Evolutionary conservation across 2,329 filamentous ascomycete species (phyloP), one percentile per base, ranked within the genome.

Genomic region (Macrophomina tecta): DNA sequence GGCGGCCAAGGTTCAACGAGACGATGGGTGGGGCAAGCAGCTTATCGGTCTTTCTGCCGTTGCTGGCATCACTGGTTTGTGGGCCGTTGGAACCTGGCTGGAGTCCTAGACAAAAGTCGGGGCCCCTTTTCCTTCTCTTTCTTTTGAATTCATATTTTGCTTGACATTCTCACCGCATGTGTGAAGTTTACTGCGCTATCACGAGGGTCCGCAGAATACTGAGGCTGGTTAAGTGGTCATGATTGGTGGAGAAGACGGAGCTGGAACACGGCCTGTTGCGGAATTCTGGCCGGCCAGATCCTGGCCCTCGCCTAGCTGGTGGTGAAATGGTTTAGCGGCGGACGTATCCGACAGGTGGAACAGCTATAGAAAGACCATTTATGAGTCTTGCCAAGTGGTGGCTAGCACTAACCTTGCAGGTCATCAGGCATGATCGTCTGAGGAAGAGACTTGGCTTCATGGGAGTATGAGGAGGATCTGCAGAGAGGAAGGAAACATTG

Each of bases 11-110:
- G 75, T 81, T 4, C 72, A 75, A 42, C 73, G 72, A 28, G 76
- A 79, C 49, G 72, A 76, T 23, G 73, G 74, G 3, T 82, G 79
- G 78, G 66, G 73, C 7, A 82, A 80, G 68, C 78, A 81, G 67
- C 69, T 74, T 14, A 71, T 79, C 32, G 81, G 81, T 23, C 75
- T 76, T 32, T 76, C 74, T 7, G 78, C 79, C 0, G 68, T 82
- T 60, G 66, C 77, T 5, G 80, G 77, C 4, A 77, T 79, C 69
- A 76, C 76, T 12, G 77, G 75, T 5, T 71, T 77, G 4, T 82
- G 81, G 81, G 69, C 75, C 12, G 78, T 73, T 42, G 80, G 77
- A 6, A 79, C 77, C 34, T 80, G 73, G 74, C 67, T 80, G 1
- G 79, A 81, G 60, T 49, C 64, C 23, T 64, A 64, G 53, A 46